phyloP scores from a whole-genome alignment of 345 rosid genomes.

The Toxicodendron radicans region DNA sequence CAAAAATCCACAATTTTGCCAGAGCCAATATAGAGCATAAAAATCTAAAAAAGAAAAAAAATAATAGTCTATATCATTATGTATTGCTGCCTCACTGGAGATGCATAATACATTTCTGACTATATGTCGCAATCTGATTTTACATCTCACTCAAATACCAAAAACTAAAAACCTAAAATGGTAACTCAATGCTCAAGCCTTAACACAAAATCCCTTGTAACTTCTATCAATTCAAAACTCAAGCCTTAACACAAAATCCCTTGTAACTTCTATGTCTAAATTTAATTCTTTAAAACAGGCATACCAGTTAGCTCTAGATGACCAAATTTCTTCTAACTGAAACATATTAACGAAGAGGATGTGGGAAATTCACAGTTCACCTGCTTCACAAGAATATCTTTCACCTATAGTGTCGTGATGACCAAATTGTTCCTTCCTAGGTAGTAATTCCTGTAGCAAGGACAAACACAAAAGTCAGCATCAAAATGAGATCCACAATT shows the following conservation, averaged over 20 bases:
- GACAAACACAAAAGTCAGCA: slow-evolving; percentile 14
- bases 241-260: slow-evolving; percentile 62
- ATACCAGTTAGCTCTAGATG: slow-evolving; percentile 63
- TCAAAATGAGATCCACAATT: neutral
- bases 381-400: slow-evolving; percentile 50
- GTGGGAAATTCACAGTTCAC: slow-evolving; percentile 48
- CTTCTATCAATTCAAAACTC: slow-evolving; percentile 61
- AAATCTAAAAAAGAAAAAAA: slow-evolving; percentile 31
- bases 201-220: slow-evolving; percentile 53
- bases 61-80: slow-evolving; percentile 39
- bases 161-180: slow-evolving; percentile 33
- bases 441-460: slow-evolving; percentile 62
- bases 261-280: slow-evolving; percentile 48
- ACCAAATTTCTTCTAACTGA: slow-evolving; percentile 45
- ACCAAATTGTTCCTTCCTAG: slow-evolving; percentile 43
- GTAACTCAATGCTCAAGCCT: slow-evolving; percentile 56
- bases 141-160: slow-evolving; percentile 68
- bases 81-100: slow-evolving; percentile 73
- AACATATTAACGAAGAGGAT: slow-evolving; percentile 36
- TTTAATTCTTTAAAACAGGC: slow-evolving; percentile 51
- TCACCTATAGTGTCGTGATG: slow-evolving; percentile 38
- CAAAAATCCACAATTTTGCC: slow-evolving; percentile 45
- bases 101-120: slow-evolving; percentile 70
- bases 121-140: slow-evolving; percentile 65
- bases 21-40: slow-evolving; percentile 32